Evolutionary conservation across 2,329 filamentous ascomycete genomes (phyloP).

Genomic region (Claviceps arundinis): DNA sequence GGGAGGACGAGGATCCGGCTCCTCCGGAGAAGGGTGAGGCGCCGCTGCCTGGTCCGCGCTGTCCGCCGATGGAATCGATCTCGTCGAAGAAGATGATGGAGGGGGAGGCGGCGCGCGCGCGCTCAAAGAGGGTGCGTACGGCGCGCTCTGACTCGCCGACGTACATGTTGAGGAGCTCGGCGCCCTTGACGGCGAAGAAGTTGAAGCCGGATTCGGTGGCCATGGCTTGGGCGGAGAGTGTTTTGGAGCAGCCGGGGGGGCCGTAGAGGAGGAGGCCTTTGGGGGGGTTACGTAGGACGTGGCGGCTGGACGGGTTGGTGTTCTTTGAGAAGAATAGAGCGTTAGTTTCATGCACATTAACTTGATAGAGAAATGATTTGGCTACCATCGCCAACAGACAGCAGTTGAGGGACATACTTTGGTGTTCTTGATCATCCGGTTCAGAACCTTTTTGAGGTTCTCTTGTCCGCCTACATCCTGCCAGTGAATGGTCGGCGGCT

Average conservation of each 20-base stretch:
- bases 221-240: conserved; percentile 77
- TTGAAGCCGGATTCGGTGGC: conserved; percentile 86
- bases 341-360: neutral
- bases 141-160: conserved; percentile 87
- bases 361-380: too few relatives aligned
- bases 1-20: conserved; percentile 21
- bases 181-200: conserved; percentile 88
- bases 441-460: conserved; percentile 52
- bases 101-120: conserved; percentile 72
- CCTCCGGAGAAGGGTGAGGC: conserved; percentile 15
- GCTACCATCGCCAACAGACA: too few relatives aligned
- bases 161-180: conserved; percentile 91
- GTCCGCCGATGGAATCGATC: conserved; percentile 70
- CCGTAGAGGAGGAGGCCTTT: conserved; percentile 85
- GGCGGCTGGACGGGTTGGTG: conserved; percentile 18
- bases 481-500: conserved; percentile 78
- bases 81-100: conserved; percentile 97
- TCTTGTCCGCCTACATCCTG: conserved; percentile 77
- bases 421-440: conserved; percentile 32
- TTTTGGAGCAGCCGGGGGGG: conserved; percentile 90
- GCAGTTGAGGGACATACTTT: conserved; percentile 12
- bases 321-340: conserved; percentile 1
- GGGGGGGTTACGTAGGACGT: conserved; percentile 41
- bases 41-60: conserved; percentile 16
- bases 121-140: conserved; percentile 72